Percentiles rank a stretch among this genome's conserved stretches.
These are phyloP conservation scores for Dendryphion nanum DNA, from an alignment of 2,329 filamentous ascomycete species.

Conservation along the genomic window DNA sequence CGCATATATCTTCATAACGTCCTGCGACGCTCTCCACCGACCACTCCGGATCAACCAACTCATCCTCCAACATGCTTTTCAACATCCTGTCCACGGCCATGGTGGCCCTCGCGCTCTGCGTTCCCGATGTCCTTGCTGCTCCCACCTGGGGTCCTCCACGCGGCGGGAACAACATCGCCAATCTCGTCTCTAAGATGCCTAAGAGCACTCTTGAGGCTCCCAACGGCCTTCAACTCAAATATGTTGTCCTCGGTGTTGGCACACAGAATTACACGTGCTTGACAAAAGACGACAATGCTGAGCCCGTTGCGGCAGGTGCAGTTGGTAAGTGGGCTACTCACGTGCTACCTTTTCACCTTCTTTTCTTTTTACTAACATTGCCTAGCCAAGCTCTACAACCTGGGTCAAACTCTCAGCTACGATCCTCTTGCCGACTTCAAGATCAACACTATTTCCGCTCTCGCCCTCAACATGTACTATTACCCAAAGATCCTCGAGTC, in stretches of 20 bases:
- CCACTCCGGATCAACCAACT: neutral
- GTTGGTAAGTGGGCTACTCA: slow-evolving; percentile 20
- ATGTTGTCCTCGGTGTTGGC: slow-evolving; percentile 49
- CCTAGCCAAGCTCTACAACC: slow-evolving; percentile 35
- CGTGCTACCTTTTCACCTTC: neutral
- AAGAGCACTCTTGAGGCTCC: slow-evolving; percentile 28
- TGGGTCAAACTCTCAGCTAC: slow-evolving; percentile 29
- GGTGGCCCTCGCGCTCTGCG: slow-evolving; percentile 16
- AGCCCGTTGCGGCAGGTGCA: slow-evolving; percentile 33
- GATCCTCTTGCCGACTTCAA: slow-evolving; percentile 32
- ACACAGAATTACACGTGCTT: slow-evolving; percentile 55
- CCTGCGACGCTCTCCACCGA: neutral
- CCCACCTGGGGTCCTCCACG: slow-evolving; percentile 11
- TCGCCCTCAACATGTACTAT: slow-evolving; percentile 30
- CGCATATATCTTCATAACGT: neutral
- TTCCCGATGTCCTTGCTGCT: slow-evolving; percentile 13
- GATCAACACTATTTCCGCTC: slow-evolving; percentile 29
- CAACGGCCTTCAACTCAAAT: slow-evolving; percentile 40
- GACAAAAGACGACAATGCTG: slow-evolving; percentile 18
- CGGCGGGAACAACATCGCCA: slow-evolving; percentile 18
- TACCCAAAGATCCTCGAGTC: slow-evolving; percentile 17
- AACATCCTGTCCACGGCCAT: slow-evolving; percentile 22
- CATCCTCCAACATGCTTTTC: slow-evolving; percentile 25
- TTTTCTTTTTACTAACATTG: neutral
- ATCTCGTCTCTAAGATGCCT: slow-evolving; percentile 26